Base-by-base conservation (phyloP, 2,329 filamentous ascomycete genomes). In the Ophiostoma sp. region DNA sequence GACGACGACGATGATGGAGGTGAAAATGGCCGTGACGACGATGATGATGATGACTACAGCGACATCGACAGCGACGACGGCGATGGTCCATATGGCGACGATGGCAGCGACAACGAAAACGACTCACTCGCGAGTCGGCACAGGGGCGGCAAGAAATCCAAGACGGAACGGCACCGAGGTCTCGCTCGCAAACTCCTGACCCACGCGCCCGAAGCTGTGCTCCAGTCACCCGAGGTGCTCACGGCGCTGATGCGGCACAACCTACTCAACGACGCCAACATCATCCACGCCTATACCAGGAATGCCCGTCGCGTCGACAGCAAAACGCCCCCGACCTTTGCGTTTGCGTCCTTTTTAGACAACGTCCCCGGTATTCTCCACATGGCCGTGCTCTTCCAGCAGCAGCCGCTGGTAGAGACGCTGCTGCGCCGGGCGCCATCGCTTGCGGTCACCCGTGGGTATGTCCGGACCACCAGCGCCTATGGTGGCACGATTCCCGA, bases 361-460 rank as follows among this genome's bases (percentile, higher is more conserved):
- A 12, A 12, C 2, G 42, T 45, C 42, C 42, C 42, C 14, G 42
- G 42, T 11, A 66, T 66, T 49, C 67, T 68, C 14, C 63, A 68
- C 27, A 66, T 66, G 63, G 67, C 67, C 41, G 64, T 68, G 4
- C 40, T 40, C 41, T 68, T 16, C 67, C 67, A 66, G 40, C 63
- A 68, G 64, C 47, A 66, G 45, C 47, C 14, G 18, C 52, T 68
- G 18, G 67, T 68, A 11, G 67, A 68, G 41, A 16, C 66, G 18
- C 58, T 67, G 55, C 66, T 67, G 66, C 66, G 66, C 5, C 41
- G 16, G 7, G 14, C 14, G 12, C 60, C 66, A 6, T 40, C 11
- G 16, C 60, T 68, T 14, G 62, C 62, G 45, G 58, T 67, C 42
- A 47, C 18, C 8, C 42, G 42, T 45, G 9, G 9, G 14, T 45